Conservation (phyloP, 2,329 filamentous ascomycete species). For the Taxawa tesnikishii region DNA sequence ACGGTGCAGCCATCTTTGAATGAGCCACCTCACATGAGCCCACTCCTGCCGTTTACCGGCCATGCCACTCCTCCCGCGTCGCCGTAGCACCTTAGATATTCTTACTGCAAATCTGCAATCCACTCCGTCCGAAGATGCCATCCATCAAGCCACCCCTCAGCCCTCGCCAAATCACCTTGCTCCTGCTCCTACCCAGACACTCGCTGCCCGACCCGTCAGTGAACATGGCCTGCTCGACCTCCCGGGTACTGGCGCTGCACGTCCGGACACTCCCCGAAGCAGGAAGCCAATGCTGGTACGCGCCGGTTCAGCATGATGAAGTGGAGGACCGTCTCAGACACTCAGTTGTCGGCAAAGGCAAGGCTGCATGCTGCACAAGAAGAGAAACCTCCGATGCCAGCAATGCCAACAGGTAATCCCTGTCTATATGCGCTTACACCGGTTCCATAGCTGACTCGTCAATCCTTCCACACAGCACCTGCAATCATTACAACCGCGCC, state of each 20-base stretch:
- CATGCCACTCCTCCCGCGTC: conserved; percentile 23
- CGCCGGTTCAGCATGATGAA: conserved; percentile 58
- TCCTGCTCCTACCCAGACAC: not conserved
- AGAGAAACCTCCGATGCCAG: conserved; percentile 35
- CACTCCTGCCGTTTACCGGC: conserved; percentile 9
- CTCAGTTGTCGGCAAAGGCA: conserved; percentile 66
- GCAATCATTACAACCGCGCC: conserved; percentile 87
- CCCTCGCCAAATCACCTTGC: not conserved
- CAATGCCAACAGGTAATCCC: conserved; percentile 27
- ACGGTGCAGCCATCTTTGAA: too few species aligned
- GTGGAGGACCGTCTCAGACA: conserved; percentile 87
- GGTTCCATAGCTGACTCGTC: too few species aligned
- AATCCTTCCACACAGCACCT: conserved; percentile 39
- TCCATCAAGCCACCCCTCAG: not conserved
- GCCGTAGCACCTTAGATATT: conserved; percentile 32
- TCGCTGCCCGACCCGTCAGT: conserved; percentile 2
- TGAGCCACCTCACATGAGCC: conserved; percentile 6
- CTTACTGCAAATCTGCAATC: too few species aligned
- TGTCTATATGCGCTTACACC: too few species aligned
- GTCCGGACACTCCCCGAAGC: conserved; percentile 8
- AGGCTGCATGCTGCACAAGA: conserved; percentile 53
- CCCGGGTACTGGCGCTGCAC: conserved; percentile 2
- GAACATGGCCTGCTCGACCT: conserved; percentile 4
- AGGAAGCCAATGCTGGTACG: conserved; percentile 13
- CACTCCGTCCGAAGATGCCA: not conserved